These are phyloP conservation scores for Tranzscheliella williamsii DNA, from an alignment of 1,284 basidiomycete genomes.

Conservation along the genomic window DNA sequence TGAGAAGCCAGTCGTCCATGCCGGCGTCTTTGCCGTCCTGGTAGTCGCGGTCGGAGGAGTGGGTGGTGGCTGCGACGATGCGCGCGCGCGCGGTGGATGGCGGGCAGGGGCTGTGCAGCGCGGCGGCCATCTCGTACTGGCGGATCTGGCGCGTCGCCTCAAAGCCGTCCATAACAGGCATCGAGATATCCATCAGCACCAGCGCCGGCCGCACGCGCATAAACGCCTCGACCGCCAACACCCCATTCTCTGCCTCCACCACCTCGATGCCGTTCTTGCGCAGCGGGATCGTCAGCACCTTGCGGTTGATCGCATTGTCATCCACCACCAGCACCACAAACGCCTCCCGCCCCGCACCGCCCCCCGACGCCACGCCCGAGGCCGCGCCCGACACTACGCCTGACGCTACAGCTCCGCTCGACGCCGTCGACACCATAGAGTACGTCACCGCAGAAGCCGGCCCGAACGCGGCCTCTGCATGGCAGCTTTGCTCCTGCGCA, in stretches of 20 bases:
- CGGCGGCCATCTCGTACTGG: conserved; percentile 8
- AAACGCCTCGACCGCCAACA: conserved; percentile 43
- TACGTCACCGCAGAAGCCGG: not conserved
- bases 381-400: too few species aligned
- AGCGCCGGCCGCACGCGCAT: conserved; percentile 21
- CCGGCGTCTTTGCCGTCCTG: conserved; percentile 35
- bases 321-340: conserved; percentile 51
- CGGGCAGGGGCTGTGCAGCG: not conserved
- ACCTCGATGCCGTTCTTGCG: conserved; percentile 35
- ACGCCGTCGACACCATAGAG: not conserved
- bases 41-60: conserved; percentile 31
- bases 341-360: conserved; percentile 8
- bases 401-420: conserved; percentile 6
- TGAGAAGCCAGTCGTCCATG: conserved; percentile 50
- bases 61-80: conserved; percentile 49
- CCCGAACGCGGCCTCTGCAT: not conserved
- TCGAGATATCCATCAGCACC: conserved; percentile 54
- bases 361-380: conserved; percentile 6
- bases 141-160: conserved; percentile 45
- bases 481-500: not conserved
- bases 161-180: conserved; percentile 54
- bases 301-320: conserved; percentile 54
- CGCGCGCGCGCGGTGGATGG: conserved; percentile 10
- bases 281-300: conserved; percentile 41
- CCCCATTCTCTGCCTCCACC: conserved; percentile 41